Conservation (phyloP, 83 land plant genomes). For the Diphasiastrum complanatum region DNA sequence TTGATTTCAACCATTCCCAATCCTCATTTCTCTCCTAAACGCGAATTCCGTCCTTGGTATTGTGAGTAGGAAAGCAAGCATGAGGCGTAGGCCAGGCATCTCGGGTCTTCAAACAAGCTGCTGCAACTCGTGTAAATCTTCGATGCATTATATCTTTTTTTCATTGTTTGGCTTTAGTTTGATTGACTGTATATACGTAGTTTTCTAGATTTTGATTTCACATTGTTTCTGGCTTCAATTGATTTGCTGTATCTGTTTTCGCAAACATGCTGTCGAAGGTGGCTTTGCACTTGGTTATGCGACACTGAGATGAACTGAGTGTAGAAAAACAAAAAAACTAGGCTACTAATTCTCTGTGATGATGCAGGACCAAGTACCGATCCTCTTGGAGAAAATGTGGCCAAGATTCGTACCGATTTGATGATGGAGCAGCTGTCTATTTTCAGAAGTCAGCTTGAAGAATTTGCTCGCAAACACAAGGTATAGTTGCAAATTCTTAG, state of each 20-base stretch:
- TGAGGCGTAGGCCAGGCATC: conserved; percentile 86
- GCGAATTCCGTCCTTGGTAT: too few relatives aligned
- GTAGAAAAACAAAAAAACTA: background rate
- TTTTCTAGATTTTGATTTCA: background rate
- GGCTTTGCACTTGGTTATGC: background rate
- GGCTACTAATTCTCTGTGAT: background rate
- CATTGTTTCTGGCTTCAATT: background rate
- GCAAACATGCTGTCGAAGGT: background rate
- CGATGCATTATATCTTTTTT: background rate
- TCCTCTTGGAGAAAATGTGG: conserved; percentile 87
- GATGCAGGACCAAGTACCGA: conserved; percentile 68
- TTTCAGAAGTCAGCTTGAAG: conserved; percentile 81
- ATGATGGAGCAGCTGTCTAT: conserved; percentile 94
- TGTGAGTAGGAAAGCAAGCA: conserved; percentile 3
- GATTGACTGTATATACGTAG: background rate
- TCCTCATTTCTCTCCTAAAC: too few relatives aligned
- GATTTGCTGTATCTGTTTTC: background rate
- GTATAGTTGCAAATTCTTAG: conserved; percentile 10
- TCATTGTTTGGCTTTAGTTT: background rate
- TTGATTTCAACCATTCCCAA: too few relatives aligned
- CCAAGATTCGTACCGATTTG: conserved; percentile 64
- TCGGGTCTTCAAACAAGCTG: conserved; percentile 70
- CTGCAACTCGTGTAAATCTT: conserved; percentile 55
- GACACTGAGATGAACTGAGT: background rate
- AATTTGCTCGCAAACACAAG: conserved; percentile 95